Base-by-base conservation (phyloP, 1,139 yeast species). In the Pneumocystis canis region DNA sequence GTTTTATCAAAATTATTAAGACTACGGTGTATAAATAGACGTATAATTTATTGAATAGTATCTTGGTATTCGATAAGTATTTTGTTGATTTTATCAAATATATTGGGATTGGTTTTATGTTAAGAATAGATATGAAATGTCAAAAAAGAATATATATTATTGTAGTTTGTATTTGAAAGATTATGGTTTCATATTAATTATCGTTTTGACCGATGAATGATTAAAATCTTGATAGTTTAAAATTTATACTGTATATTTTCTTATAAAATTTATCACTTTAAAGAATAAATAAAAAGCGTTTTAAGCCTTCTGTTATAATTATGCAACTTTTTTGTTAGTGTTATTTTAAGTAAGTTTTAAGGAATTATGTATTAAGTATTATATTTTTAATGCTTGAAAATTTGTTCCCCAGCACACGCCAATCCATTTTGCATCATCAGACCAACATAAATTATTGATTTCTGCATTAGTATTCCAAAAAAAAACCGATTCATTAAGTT, bases 321-420 rank as follows among this genome's bases (percentile, higher is more conserved):
- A n/a, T n/a, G n/a, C n/a, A n/a, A n/a, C n/a, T n/a, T n/a, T n/a
- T n/a, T n/a, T n/a, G n/a, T n/a, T n/a, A 4, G 28, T n/a, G 28
- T 6, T 16, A n/a, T 39, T 39, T 39, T 14, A 39, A 3, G 11
- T 18, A 5, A 5, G 35, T 40, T 40, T n/a, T 5, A 40, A 40
- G 53, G 18, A 18, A n/a, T 58, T 16, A 2, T 14, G 5, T 37
- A 18, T 6, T n/a, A 1, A 7, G 9, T 20, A 16, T 60, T 68
- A 73, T 60, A 79, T 67, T 71, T 76, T 80, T 25, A 87, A 85
- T 2, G 85, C 89, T 72, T 89, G 96, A 68, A 89, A 82, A 1
- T 87, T 85, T 68, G 84, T 84, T 5, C 96, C 96, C 67, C 85
- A 78, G 20, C 86, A 87, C 30, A 83, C 82, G 5, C 95, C 96